A percentile compares a stretch with the other conserved stretches of the same genome.
phyloP scores from a whole-genome alignment of 139 green algal genomes.

The Closterium sp. region DNA sequence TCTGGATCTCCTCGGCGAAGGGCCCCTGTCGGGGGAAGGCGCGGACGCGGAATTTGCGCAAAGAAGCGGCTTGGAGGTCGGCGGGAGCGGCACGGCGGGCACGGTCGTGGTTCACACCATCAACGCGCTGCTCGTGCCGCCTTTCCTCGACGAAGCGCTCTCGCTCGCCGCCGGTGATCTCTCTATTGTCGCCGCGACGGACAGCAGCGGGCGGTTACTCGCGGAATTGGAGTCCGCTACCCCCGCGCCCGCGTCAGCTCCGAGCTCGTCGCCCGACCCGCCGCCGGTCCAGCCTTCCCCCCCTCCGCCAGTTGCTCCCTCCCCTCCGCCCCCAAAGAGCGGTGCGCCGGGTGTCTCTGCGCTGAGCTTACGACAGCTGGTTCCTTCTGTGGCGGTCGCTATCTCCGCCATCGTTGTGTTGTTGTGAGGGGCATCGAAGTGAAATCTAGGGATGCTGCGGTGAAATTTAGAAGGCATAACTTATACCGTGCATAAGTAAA shows the following conservation, averaged over 20 bases:
- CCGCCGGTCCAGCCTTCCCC: background rate
- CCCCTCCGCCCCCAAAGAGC: background rate
- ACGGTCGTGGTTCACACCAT: background rate
- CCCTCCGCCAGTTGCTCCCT: background rate
- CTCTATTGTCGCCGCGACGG: background rate
- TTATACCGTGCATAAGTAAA: too few species aligned
- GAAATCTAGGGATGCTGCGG: background rate
- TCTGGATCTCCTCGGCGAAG: background rate
- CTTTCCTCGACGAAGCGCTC: background rate
- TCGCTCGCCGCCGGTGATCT: background rate
- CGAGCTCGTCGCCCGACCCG: background rate
- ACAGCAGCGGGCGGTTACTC: background rate
- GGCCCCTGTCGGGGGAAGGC: background rate
- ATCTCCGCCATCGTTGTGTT: background rate
- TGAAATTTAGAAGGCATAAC: background rate
- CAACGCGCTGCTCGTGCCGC: background rate
- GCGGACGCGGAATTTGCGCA: background rate
- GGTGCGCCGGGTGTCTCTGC: background rate
- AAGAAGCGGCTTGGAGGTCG: background rate
- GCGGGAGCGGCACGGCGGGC: background rate
- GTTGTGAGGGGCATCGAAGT: background rate
- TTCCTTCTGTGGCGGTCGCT: background rate
- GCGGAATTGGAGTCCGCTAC: background rate
- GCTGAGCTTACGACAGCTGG: background rate
- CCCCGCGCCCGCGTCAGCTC: background rate